Conservation (phyloP, 2,329 filamentous ascomycete genomes). For the Cercospora nicotianae region DNA sequence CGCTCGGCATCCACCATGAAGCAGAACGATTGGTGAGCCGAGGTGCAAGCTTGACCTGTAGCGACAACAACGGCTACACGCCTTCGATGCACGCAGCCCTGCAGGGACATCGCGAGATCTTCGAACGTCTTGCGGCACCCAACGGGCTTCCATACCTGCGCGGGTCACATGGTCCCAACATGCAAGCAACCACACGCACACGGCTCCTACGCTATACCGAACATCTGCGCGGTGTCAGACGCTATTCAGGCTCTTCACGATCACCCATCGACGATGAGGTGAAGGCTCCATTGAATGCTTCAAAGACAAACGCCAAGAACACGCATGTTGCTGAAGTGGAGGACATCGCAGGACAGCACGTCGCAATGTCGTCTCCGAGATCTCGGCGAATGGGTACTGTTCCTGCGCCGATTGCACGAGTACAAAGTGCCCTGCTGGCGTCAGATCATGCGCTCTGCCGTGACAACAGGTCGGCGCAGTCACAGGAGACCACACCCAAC, state of each 20-base stretch:
- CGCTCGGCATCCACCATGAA: background rate
- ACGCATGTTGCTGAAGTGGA: background rate
- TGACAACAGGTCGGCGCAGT: background rate
- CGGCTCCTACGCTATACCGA: background rate
- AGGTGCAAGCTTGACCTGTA: background rate
- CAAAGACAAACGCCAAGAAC: background rate
- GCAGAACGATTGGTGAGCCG: background rate
- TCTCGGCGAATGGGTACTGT: background rate
- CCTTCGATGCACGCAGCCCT: constrained; percentile 79
- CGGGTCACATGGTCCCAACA: constrained; percentile 47
- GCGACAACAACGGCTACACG: constrained; percentile 76
- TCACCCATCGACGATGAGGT: background rate
- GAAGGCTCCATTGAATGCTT: background rate
- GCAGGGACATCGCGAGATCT: constrained; percentile 72
- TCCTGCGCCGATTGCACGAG: background rate
- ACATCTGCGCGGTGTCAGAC: background rate
- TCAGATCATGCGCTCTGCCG: background rate
- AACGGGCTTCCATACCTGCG: constrained; percentile 69
- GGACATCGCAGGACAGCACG: background rate
- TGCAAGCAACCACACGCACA: background rate
- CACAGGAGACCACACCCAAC: background rate
- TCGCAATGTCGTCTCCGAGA: background rate
- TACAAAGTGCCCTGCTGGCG: background rate
- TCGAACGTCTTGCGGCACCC: constrained; percentile 69
- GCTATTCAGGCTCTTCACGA: background rate